phyloP scores from a whole-genome alignment of 202 grass and related monocot genomes.

The Zoysia matrella region DNA sequence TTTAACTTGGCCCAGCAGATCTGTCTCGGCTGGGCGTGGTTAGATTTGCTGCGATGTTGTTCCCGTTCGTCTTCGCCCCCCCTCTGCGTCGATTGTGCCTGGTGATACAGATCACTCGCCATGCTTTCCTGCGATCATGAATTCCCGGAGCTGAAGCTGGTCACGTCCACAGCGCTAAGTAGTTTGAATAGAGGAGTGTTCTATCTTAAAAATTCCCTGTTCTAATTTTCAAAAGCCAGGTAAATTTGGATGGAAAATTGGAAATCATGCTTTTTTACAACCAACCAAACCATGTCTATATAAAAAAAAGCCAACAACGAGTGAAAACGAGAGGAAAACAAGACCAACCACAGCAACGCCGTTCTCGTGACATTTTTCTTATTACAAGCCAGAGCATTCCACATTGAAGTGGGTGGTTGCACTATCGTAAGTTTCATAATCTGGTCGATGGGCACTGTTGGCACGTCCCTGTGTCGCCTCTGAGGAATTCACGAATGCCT shows the following conservation, averaged over 20 bases:
- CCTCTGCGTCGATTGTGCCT: not conserved
- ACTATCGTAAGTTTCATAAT: not conserved
- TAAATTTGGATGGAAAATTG: not conserved
- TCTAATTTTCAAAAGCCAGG: too few relatives aligned
- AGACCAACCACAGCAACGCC: not conserved
- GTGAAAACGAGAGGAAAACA: not conserved
- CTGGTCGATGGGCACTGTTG: conserved; percentile 38
- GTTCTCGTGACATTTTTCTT: not conserved
- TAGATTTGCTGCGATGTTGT: not conserved
- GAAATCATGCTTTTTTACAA: not conserved
- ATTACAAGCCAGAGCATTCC: not conserved
- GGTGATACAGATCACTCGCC: too few relatives aligned
- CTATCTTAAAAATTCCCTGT: too few relatives aligned
- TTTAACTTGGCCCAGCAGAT: too few relatives aligned
- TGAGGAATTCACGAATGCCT: conserved; percentile 9
- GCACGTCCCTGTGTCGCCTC: conserved; percentile 30
- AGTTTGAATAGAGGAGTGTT: too few relatives aligned
- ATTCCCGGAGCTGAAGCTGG: not conserved
- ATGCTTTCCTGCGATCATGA: not conserved
- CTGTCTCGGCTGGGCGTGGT: too few relatives aligned
- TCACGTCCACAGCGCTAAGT: too few relatives aligned
- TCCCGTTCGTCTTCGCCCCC: not conserved
- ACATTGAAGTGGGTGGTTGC: conserved; percentile 36
- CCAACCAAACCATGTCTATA: not conserved
- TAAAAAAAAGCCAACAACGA: not conserved